Conservation (phyloP, 139 green algal species). For the Pseudopediastrum boryanum region DNA sequence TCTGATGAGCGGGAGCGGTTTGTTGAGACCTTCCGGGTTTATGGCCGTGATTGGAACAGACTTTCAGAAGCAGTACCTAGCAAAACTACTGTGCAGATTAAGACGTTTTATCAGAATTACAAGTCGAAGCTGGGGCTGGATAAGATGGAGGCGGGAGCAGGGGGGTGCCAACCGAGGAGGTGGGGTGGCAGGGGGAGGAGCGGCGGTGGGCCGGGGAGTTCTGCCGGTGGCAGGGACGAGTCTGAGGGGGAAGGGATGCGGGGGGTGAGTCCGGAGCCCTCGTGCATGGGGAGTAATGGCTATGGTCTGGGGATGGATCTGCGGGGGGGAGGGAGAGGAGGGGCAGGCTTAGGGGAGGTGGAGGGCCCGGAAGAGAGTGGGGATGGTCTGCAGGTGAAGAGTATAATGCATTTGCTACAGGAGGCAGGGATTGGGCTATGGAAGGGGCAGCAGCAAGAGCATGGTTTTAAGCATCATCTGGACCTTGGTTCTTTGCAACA, state of each 20-base stretch:
- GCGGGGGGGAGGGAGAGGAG: not conserved
- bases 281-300: not conserved
- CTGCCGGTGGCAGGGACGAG: not conserved
- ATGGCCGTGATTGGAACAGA: constrained; percentile 69
- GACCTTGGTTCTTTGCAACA: no score
- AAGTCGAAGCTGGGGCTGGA: constrained; percentile 65
- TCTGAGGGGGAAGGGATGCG: not conserved
- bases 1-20: constrained; percentile 61
- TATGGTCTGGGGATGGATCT: not conserved
- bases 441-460: no score
- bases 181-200: not conserved
- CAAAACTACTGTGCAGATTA: constrained; percentile 75
- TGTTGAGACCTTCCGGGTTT: constrained; percentile 43
- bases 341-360: no score
- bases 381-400: no score
- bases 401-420: no score
- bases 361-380: no score
- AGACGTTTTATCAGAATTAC: constrained; percentile 86
- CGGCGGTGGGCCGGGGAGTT: not conserved
- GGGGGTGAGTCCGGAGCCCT: not conserved
- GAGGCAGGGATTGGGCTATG: no score
- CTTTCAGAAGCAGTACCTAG: constrained; percentile 64
- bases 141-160: constrained; percentile 22
- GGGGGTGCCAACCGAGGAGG: constrained; percentile 7
- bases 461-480: no score